Evolutionary conservation across 306 rosid species (phyloP), one percentile per base, ranked within the genome.

Genomic region (Macrotyloma uniflorum): DNA sequence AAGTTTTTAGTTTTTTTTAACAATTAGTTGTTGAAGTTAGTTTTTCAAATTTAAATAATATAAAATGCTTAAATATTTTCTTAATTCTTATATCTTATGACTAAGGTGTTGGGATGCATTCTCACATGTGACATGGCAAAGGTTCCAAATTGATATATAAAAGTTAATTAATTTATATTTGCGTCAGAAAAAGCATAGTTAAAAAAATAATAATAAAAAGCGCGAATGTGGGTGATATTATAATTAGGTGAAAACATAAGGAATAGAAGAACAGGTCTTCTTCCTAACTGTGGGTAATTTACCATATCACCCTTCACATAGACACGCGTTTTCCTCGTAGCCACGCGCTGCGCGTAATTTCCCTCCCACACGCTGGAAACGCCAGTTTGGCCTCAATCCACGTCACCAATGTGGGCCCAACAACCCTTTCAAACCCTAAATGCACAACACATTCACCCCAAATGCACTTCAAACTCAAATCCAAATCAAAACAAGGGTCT

Each of bases 381-480:
- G 30, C 79, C 79, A 79, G 57, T 57, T 69, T 53, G 80, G 72
- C 78, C 30, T 70, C 58, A 15, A 1, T 11, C 82, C 89, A 88
- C 85, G 91, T 91, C 94, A 85, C 58, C 91, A 47, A 11, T 0
- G 26, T 13, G 85, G 85, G 67, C 75, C 93, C 83, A 55, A 42
- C 50, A 67, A 12, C 35, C 2, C 26, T 4, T 11, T 73, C 75
- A 78, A 88, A 80, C 89, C 88, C 88, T 76, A 90, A 86, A 90
- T 90, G 88, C 90, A 83, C 77, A 83, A 70, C 79, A 88, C 75
- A 88, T 87, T 82, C 83, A 85, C 22, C 59, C 83, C 77, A 87
- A 87, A 89, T 86, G 63, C 62, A 68, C 36, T 70, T 75, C 72
- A 86, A 85, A 86, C 86, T 73, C 86, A 80, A 80, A 80, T 65